Conservation (phyloP, 1,284 basidiomycete species). For the Melampsora americana region DNA sequence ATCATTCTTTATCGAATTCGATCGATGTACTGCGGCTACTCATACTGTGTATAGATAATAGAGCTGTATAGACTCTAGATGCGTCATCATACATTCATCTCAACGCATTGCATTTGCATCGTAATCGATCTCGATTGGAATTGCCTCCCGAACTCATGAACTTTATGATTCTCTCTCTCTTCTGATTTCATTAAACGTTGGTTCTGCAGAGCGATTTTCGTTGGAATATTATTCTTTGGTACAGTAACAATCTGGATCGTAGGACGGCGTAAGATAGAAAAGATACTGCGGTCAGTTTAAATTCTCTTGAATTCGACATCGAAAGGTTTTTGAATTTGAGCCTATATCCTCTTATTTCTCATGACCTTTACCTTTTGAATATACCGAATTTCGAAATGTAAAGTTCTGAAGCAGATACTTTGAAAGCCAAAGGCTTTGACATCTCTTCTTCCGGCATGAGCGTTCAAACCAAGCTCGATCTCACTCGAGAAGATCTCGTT, state of each 20-base stretch:
- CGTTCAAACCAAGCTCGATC: constrained; percentile 33
- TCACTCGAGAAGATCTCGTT: constrained; percentile 31
- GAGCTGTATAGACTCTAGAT: too few species aligned
- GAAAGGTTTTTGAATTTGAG: not conserved
- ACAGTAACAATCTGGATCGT: not conserved
- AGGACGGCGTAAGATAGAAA: not conserved
- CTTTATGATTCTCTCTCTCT: too few species aligned
- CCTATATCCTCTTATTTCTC: not conserved
- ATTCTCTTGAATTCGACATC: not conserved
- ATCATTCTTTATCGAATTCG: too few species aligned
- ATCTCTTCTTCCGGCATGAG: constrained; percentile 17
- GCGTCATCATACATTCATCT: too few species aligned
- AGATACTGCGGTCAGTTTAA: not conserved
- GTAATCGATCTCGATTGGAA: too few species aligned
- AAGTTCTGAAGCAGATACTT: constrained; percentile 31
- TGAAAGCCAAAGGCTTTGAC: constrained; percentile 33
- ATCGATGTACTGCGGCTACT: too few species aligned
- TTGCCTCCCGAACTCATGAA: too few species aligned
- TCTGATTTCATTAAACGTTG: too few species aligned
- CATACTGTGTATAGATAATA: too few species aligned
- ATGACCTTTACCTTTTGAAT: not conserved
- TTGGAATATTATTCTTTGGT: not conserved
- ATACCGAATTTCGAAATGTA: not conserved
- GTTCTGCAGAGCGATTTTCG: not conserved
- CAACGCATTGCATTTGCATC: too few species aligned